phyloP scores from a whole-genome alignment of 371 early-diverging fungal species.

The Capillidium rhysosporum region DNA sequence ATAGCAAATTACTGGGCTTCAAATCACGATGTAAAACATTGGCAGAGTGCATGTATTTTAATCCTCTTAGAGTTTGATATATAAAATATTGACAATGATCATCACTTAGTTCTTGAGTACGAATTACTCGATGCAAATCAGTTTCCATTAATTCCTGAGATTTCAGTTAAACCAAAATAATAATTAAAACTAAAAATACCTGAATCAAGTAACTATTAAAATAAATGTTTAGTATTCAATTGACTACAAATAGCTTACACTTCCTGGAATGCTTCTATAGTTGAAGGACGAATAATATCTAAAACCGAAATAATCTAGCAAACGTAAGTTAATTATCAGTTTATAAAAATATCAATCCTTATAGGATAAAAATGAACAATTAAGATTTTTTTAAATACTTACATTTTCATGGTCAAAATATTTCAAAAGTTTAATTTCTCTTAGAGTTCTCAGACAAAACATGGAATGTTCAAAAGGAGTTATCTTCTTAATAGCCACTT shows the following conservation, averaged over 20 bases:
- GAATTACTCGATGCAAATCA: conserved; percentile 94
- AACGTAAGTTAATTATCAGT: background rate
- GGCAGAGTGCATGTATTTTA: conserved; percentile 96
- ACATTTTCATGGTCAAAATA: conserved; percentile 77
- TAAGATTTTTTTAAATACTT: conserved; percentile 8
- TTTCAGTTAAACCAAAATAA: conserved; percentile 16
- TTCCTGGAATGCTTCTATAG: conserved; percentile 60
- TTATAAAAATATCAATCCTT: too few relatives aligned
- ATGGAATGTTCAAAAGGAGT: conserved; percentile 75
- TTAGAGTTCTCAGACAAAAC: conserved; percentile 63
- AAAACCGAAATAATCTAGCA: conserved; percentile 67
- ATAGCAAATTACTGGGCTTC: conserved; percentile 88
- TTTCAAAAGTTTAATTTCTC: conserved; percentile 74
- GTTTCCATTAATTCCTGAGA: conserved; percentile 90
- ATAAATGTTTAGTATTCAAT: background rate
- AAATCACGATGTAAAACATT: conserved; percentile 95
- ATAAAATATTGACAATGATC: conserved; percentile 96
- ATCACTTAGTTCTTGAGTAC: conserved; percentile 92
- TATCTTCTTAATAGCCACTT: conserved; percentile 85
- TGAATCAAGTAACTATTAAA: conserved; percentile 30
- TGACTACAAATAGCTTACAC: conserved; percentile 27
- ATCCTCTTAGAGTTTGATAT: conserved; percentile 87
- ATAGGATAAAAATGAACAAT: too few relatives aligned
- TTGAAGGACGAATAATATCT: conserved; percentile 65
- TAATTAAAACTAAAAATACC: background rate